Conservation (phyloP, 2,329 filamentous ascomycete genomes). For the Aspergillus alliaceus region DNA sequence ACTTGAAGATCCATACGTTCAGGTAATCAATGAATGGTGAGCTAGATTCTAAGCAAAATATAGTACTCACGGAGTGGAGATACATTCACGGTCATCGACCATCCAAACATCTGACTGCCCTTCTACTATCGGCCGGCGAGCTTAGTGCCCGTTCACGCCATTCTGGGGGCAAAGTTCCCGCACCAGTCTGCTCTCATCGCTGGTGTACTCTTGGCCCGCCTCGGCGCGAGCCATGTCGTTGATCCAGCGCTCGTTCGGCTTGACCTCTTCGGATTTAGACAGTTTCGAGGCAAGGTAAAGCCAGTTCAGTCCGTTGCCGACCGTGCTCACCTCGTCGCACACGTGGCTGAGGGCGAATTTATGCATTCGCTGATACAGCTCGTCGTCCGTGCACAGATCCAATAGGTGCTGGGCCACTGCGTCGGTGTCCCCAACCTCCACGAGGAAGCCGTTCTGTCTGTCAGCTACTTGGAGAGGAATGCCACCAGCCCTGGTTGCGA, state of each 20-base stretch:
- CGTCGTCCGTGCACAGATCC: conserved; percentile 64
- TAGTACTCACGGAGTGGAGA: background rate
- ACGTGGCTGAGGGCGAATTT: conserved; percentile 64
- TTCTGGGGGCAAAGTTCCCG: conserved; percentile 28
- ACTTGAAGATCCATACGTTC: background rate
- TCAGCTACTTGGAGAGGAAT: conserved; percentile 77
- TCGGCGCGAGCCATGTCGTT: conserved; percentile 71
- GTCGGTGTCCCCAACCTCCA: conserved; percentile 68
- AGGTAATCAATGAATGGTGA: background rate
- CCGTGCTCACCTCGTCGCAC: conserved; percentile 78
- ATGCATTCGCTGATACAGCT: conserved; percentile 67
- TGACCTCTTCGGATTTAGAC: conserved; percentile 56
- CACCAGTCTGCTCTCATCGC: conserved; percentile 60
- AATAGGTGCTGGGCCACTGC: conserved; percentile 68
- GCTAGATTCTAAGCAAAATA: no score
- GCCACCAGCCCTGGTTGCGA: conserved; percentile 73
- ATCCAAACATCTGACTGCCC: background rate
- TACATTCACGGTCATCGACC: background rate
- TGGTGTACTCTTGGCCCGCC: conserved; percentile 59
- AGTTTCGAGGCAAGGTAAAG: conserved; percentile 73
- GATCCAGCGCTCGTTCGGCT: conserved; percentile 66
- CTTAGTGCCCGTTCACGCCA: background rate
- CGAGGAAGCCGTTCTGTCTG: conserved; percentile 70
- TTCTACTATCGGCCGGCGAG: background rate
- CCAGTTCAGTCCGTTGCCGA: conserved; percentile 75